Evolutionary conservation across 345 rosid species (phyloP).

Genomic region (Citrus sinensis): DNA sequence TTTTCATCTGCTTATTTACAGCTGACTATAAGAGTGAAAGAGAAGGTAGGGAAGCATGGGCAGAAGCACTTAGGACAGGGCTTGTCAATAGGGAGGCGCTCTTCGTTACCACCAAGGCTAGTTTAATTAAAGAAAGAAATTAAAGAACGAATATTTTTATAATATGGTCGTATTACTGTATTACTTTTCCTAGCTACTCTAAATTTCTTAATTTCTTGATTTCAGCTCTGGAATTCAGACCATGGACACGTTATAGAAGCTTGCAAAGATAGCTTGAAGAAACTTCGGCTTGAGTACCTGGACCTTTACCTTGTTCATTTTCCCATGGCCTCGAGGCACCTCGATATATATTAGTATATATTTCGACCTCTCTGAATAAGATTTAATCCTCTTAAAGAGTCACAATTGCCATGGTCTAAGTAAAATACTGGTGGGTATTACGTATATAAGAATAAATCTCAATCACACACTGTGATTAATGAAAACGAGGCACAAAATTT

Average conservation of each 20-base stretch:
- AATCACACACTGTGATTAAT: too few species aligned
- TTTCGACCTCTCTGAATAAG: background rate
- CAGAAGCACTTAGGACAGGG: conserved; percentile 40
- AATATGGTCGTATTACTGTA: background rate
- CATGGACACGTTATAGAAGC: conserved; percentile 88
- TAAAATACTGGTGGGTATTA: too few species aligned
- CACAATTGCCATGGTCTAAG: too few species aligned
- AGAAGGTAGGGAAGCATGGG: conserved; percentile 47
- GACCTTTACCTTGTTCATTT: conserved; percentile 88
- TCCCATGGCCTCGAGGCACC: conserved; percentile 76
- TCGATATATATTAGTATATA: conserved; percentile 24
- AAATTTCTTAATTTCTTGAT: background rate
- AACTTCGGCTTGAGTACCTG: conserved; percentile 80
- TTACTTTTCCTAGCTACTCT: background rate
- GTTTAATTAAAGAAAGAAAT: background rate
- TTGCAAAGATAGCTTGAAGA: conserved; percentile 79
- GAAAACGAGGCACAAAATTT: too few species aligned
- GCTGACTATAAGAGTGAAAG: conserved; percentile 50
- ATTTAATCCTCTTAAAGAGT: background rate
- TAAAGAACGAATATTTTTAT: background rate
- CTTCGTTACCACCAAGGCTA: conserved; percentile 78
- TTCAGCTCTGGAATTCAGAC: conserved; percentile 95
- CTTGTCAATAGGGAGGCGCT: conserved; percentile 59
- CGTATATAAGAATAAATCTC: too few species aligned
- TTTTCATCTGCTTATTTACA: conserved; percentile 13